A percentile compares a stretch with the other conserved stretches of the same genome.
These are phyloP conservation scores for Neonectria ditissima DNA, from an alignment of 2,329 filamentous ascomycete genomes.

Conservation along the genomic window DNA sequence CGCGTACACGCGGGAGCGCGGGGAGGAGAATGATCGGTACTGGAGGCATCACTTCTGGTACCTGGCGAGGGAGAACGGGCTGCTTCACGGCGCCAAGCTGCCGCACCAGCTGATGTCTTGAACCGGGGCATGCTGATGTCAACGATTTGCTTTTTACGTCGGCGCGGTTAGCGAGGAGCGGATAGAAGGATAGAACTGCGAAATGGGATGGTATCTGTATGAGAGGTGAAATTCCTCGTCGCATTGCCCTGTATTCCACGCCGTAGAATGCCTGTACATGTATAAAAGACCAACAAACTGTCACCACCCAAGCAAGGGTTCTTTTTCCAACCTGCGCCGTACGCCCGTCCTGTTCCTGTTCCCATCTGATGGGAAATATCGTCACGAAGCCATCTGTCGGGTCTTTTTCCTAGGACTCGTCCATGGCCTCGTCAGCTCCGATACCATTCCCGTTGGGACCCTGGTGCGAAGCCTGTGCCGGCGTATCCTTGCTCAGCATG, in stretches of 20 bases:
- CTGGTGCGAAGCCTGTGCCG: background rate
- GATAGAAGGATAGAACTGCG: background rate
- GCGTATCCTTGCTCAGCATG: slow-evolving; percentile 52
- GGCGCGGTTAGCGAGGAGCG: background rate
- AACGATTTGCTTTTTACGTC: background rate
- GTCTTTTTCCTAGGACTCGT: slow-evolving; percentile 41
- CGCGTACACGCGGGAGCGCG: slow-evolving; percentile 41
- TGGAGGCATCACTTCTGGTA: slow-evolving; percentile 66
- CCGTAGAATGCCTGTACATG: slow-evolving; percentile 29
- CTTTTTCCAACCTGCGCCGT: slow-evolving; percentile 31
- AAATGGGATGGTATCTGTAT: slow-evolving; percentile 24
- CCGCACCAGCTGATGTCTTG: slow-evolving; percentile 22
- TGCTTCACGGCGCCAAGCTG: slow-evolving; percentile 48
- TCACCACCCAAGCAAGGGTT: slow-evolving; percentile 12
- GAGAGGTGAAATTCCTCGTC: slow-evolving; percentile 39
- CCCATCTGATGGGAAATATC: background rate
- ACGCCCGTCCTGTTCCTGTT: slow-evolving; percentile 32
- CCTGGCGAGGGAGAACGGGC: slow-evolving; percentile 54
- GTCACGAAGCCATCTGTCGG: background rate
- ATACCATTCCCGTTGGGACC: slow-evolving; percentile 3
- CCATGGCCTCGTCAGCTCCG: slow-evolving; percentile 42
- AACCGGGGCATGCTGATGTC: background rate
- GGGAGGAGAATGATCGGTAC: slow-evolving; percentile 48
- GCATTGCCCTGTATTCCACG: slow-evolving; percentile 27
- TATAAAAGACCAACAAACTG: slow-evolving; percentile 18